A percentile compares a stretch with the other conserved stretches of the same genome.
phyloP scores from a whole-genome alignment of 2,329 filamentous ascomycete species.

The Aspergillus sclerotialis region DNA sequence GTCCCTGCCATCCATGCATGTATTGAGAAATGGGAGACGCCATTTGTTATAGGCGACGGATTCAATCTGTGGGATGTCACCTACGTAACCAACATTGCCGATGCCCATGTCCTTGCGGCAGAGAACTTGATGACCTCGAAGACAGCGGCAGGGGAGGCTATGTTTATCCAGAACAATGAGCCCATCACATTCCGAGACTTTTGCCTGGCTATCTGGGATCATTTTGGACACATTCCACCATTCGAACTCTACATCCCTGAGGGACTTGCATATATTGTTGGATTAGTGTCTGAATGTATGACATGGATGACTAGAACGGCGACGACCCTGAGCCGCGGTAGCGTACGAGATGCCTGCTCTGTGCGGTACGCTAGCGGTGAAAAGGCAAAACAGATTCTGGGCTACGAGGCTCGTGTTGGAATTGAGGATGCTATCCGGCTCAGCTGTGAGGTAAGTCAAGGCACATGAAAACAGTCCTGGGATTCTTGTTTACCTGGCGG shows the following conservation, averaged over 20 bases:
- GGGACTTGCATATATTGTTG: slow-evolving; percentile 42
- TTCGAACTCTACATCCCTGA: slow-evolving; percentile 45
- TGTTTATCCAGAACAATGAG: slow-evolving; percentile 43
- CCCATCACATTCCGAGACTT: slow-evolving; percentile 39
- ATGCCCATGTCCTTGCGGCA: slow-evolving; percentile 39
- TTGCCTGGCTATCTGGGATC: slow-evolving; percentile 37
- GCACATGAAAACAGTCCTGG: neutral
- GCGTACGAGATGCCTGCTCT: slow-evolving; percentile 49
- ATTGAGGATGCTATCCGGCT: slow-evolving; percentile 46
- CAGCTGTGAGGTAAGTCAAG: slow-evolving; percentile 39
- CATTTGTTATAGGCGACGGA: slow-evolving; percentile 35
- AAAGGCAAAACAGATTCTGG: slow-evolving; percentile 46
- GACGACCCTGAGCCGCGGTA: slow-evolving; percentile 45
- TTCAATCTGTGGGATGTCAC: slow-evolving; percentile 39
- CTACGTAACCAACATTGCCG: slow-evolving; percentile 38
- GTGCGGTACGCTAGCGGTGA: slow-evolving; percentile 47
- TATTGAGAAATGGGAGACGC: slow-evolving; percentile 36
- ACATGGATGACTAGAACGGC: slow-evolving; percentile 42
- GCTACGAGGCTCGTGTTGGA: slow-evolving; percentile 45
- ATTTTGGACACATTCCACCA: slow-evolving; percentile 44
- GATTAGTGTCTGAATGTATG: slow-evolving; percentile 39
- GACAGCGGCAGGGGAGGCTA: slow-evolving; percentile 37
- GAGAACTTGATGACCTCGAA: slow-evolving; percentile 34
- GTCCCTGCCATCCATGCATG: slow-evolving; percentile 38
- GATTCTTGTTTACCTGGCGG: slow-evolving; percentile 3